Percentiles rank a stretch among this genome's conserved stretches.
These are phyloP conservation scores for Priceomyces medius DNA, from an alignment of 805 yeast species.

Conservation along the genomic window DNA sequence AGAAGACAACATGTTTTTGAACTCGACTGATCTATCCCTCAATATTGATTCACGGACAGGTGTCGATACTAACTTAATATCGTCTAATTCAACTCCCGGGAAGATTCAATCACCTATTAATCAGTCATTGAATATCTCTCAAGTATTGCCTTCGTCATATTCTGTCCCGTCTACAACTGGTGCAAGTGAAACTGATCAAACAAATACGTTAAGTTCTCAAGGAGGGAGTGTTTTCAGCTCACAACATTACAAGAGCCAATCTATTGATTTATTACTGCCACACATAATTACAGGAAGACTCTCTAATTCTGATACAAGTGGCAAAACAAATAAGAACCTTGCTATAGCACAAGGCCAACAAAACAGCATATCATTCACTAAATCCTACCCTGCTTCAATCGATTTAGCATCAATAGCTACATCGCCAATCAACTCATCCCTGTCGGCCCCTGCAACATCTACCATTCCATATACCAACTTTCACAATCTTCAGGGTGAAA, in stretches of 20 bases:
- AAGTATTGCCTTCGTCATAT: slow-evolving; percentile 9
- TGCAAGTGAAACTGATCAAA: slow-evolving; percentile 4
- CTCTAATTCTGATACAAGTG: slow-evolving; percentile 1
- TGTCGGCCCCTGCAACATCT: slow-evolving; percentile 12
- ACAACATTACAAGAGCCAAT: slow-evolving; percentile 4
- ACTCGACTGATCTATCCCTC: slow-evolving; percentile 28
- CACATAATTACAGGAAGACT: slow-evolving; percentile 16
- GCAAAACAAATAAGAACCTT: slow-evolving; percentile 7
- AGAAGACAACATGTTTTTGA: slow-evolving; percentile 16
- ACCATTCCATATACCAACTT: slow-evolving; percentile 2
- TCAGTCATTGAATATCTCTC: slow-evolving; percentile 1
- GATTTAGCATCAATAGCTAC: slow-evolving; percentile 56
- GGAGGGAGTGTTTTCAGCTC: neutral
- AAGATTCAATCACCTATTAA: slow-evolving; percentile 4
- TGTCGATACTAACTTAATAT: slow-evolving; percentile 5
- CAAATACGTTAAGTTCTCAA: slow-evolving; percentile 2
- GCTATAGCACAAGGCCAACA: slow-evolving; percentile 4
- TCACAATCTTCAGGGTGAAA: slow-evolving; percentile 2
- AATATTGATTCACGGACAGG: slow-evolving; percentile 22
- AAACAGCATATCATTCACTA: slow-evolving; percentile 15
- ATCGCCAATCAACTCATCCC: slow-evolving; percentile 14
- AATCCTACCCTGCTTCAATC: slow-evolving; percentile 51
- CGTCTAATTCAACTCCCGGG: slow-evolving; percentile 9
- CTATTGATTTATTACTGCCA: slow-evolving; percentile 27
- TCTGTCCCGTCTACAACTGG: slow-evolving; percentile 12